These are phyloP conservation scores for Fragaria nilgerrensis DNA, from an alignment of 306 rosid species.

Conservation along the genomic window DNA sequence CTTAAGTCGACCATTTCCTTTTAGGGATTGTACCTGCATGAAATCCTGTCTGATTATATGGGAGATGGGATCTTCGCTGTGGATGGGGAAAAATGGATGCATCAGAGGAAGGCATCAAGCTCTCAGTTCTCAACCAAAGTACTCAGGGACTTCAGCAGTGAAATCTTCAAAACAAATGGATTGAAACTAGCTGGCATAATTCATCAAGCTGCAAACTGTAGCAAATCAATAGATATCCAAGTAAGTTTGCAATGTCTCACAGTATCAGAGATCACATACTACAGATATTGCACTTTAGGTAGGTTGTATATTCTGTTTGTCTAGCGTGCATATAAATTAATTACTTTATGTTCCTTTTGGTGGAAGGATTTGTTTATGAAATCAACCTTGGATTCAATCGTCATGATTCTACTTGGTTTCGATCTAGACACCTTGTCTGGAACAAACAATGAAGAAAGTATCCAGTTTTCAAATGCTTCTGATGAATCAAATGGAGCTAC, in stretches of 20 bases:
- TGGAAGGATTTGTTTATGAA: slow-evolving; percentile 11
- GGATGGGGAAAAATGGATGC: slow-evolving; percentile 36
- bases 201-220: slow-evolving; percentile 18
- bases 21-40: slow-evolving; percentile 26
- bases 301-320: no score
- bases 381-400: slow-evolving; percentile 31
- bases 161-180: slow-evolving; percentile 22
- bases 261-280: no score
- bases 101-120: slow-evolving; percentile 35
- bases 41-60: slow-evolving; percentile 15
- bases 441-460: slow-evolving; percentile 19
- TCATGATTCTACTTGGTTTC: slow-evolving; percentile 13
- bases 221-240: slow-evolving; percentile 22
- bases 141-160: slow-evolving; percentile 30
- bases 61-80: slow-evolving; percentile 31
- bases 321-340: no score
- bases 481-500: slow-evolving; percentile 25
- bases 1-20: not conserved
- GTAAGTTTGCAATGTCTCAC: slow-evolving; percentile 13
- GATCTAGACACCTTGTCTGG: slow-evolving; percentile 29
- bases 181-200: slow-evolving; percentile 21
- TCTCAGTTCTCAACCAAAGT: slow-evolving; percentile 32
- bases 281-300: no score
- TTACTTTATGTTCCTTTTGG: no score
- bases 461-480: slow-evolving; percentile 20